A percentile compares a stretch with the other conserved stretches of the same genome.
These are phyloP conservation scores for Comarum palustre DNA, from an alignment of 306 rosid species.

Conservation along the genomic window DNA sequence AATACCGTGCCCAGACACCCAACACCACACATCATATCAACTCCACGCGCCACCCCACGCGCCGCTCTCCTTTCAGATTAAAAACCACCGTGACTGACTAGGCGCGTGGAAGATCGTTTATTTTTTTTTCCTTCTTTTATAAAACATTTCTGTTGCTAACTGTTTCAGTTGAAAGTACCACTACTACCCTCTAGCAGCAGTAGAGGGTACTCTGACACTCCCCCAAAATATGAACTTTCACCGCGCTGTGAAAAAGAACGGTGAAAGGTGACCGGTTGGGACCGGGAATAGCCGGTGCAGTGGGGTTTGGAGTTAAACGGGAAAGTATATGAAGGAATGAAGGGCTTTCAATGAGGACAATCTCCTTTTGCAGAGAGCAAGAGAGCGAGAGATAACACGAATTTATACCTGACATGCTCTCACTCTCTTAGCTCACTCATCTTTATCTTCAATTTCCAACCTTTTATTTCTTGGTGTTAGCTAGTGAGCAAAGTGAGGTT, in stretches of 20 bases:
- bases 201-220: slow-evolving; percentile 5
- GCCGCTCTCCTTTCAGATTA: slow-evolving; percentile 3
- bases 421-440: background rate
- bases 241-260: slow-evolving; percentile 16
- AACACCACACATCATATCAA: background rate
- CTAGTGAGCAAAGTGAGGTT: background rate
- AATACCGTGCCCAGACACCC: slow-evolving; percentile 37
- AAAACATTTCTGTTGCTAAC: background rate
- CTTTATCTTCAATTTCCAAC: background rate
- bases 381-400: slow-evolving; percentile 18
- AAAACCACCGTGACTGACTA: background rate
- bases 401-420: slow-evolving; percentile 5
- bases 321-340: slow-evolving; percentile 54
- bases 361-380: slow-evolving; percentile 27
- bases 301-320: slow-evolving; percentile 33
- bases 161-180: background rate
- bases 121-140: background rate
- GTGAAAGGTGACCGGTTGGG: slow-evolving; percentile 28
- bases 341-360: slow-evolving; percentile 29
- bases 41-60: slow-evolving; percentile 26
- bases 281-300: slow-evolving; percentile 56
- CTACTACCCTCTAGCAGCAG: background rate
- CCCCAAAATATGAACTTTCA: slow-evolving; percentile 1
- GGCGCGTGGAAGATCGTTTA: background rate
- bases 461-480: background rate